Evolutionary conservation across 768 basidiomycete genomes (phyloP).

Genomic region (Lactarius deliciosus): DNA sequence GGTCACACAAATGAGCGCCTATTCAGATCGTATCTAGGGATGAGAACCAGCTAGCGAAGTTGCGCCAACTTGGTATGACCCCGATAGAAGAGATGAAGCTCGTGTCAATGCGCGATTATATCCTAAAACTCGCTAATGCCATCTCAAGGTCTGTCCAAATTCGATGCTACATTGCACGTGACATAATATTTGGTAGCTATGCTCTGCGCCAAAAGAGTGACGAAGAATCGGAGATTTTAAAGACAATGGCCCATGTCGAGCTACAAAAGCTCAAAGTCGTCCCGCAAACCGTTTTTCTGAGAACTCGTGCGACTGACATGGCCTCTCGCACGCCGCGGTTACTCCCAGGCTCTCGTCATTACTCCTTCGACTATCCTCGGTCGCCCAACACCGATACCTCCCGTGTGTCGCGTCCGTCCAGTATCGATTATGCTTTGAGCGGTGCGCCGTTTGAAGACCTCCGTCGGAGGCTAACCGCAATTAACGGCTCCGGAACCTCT

Average conservation of each 20-base stretch:
- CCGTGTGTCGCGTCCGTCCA: constrained; percentile 48
- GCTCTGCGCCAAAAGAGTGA: constrained; percentile 62
- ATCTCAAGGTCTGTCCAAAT: constrained; percentile 53
- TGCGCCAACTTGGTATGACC: constrained; percentile 89
- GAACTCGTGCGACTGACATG: constrained; percentile 47
- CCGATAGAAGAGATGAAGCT: constrained; percentile 80
- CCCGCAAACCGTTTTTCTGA: constrained; percentile 89
- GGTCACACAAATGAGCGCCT: not conserved
- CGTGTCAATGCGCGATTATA: constrained; percentile 84
- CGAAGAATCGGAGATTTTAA: constrained; percentile 61
- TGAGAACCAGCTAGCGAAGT: constrained; percentile 66
- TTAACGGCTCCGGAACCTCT: constrained; percentile 72
- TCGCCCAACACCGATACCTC: constrained; percentile 50
- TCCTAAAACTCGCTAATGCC: constrained; percentile 77
- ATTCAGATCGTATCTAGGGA: constrained; percentile 52
- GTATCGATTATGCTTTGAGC: constrained; percentile 45
- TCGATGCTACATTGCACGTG: not conserved
- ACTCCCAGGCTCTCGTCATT: constrained; percentile 42
- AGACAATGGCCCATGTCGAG: constrained; percentile 65
- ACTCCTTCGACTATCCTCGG: constrained; percentile 42
- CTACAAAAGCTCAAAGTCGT: constrained; percentile 87
- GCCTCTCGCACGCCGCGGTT: constrained; percentile 40
- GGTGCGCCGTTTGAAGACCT: constrained; percentile 76
- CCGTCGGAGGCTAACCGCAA: constrained; percentile 68
- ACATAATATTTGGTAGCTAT: constrained; percentile 48